Percentiles rank a stretch among this genome's conserved stretches.
These are phyloP conservation scores for Edaphochlamys debaryana DNA, from an alignment of 139 green algal genomes.

Conservation along the genomic window DNA sequence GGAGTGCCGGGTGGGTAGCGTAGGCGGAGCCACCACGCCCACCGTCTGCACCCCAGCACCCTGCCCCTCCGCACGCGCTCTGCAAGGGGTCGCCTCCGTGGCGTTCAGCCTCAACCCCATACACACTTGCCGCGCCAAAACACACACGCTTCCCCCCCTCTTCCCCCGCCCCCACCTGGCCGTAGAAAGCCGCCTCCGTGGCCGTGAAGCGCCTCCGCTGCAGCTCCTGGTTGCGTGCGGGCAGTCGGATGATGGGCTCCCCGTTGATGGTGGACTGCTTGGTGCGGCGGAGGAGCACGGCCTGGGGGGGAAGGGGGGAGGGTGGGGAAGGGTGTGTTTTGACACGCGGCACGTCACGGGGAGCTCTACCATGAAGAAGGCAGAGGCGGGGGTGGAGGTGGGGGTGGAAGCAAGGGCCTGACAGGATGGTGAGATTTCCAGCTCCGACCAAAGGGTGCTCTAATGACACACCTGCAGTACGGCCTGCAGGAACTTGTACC, in stretches of 20 bases:
- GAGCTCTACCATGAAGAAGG: no score
- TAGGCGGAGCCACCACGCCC: no score
- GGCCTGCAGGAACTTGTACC: constrained; percentile 66
- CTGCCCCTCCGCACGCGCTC: no score
- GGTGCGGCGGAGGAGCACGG: constrained; percentile 83
- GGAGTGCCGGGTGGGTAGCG: no score
- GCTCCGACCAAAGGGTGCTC: no score
- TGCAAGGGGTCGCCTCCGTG: no score
- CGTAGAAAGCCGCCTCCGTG: constrained; percentile 71
- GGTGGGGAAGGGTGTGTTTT: not conserved
- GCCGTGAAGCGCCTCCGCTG: constrained; percentile 61
- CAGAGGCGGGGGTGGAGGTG: no score
- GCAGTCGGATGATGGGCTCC: constrained; percentile 80
- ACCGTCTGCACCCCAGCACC: no score
- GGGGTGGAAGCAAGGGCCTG: not conserved
- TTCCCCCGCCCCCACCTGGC: constrained; percentile 50
- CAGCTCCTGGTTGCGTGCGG: constrained; percentile 61
- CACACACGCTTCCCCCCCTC: no score
- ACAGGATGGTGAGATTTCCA: no score
- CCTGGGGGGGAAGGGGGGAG: constrained; percentile 16
- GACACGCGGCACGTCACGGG: no score
- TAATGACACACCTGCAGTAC: constrained; percentile 60
- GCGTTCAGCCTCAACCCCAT: not conserved
- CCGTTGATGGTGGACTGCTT: constrained; percentile 81
- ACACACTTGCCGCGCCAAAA: no score